phyloP scores from a whole-genome alignment of 2,329 filamentous ascomycete genomes.

The Fusarium mexicanum region DNA sequence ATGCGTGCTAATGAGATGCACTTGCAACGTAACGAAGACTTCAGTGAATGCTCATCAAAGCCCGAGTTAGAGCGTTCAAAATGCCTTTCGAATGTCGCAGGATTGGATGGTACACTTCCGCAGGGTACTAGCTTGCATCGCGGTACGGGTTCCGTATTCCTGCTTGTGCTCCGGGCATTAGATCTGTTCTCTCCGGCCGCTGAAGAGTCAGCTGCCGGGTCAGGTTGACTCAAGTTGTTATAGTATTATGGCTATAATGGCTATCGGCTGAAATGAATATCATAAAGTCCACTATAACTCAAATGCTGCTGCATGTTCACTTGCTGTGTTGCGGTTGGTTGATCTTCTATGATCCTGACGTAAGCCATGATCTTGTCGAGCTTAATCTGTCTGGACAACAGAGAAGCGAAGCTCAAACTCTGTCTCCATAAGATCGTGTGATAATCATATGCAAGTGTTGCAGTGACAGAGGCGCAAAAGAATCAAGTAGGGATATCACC shows the following conservation, averaged over 20 bases:
- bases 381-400: too few species aligned
- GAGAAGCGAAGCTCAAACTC: background rate
- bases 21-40: background rate
- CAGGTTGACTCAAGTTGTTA: background rate
- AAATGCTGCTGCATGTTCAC: background rate
- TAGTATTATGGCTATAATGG: background rate
- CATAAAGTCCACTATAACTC: background rate
- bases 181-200: background rate
- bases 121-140: too few species aligned
- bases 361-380: too few species aligned
- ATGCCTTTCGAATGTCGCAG: too few species aligned
- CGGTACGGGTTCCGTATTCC: background rate
- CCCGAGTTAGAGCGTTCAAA: background rate
- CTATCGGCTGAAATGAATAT: background rate
- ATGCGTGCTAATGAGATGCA: background rate
- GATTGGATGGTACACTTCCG: too few species aligned
- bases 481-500: too few species aligned
- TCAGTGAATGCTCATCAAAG: background rate
- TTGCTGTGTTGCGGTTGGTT: background rate
- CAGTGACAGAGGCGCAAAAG: too few species aligned
- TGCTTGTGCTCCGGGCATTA: background rate
- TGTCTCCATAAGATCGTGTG: background rate
- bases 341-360: too few species aligned
- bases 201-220: background rate
- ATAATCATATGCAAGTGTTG: too few species aligned